These are phyloP conservation scores for Macadamia tetraphylla DNA, from an alignment of 164 flowering plant species.

Conservation along the genomic window DNA sequence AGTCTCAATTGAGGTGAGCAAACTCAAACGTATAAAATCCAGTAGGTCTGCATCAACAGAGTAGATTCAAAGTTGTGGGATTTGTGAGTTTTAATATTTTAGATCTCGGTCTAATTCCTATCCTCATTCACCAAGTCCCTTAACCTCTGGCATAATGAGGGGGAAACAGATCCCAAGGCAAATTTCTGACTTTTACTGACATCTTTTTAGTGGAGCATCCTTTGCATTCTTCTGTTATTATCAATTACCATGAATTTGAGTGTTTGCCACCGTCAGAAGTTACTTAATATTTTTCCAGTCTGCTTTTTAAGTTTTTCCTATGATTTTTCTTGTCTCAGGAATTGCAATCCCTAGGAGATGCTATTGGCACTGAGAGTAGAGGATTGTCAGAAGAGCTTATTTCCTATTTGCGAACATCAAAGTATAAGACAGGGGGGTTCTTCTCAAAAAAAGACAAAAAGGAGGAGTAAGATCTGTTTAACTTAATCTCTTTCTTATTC, in stretches of 20 bases:
- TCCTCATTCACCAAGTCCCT: too few relatives aligned
- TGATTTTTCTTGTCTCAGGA: slow-evolving; percentile 19
- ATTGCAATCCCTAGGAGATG: slow-evolving; percentile 35
- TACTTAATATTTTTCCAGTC: background rate
- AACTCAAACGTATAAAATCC: too few relatives aligned
- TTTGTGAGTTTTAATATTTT: too few relatives aligned
- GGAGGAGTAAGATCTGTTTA: slow-evolving; percentile 32
- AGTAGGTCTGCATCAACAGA: too few relatives aligned
- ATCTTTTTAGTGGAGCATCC: too few relatives aligned
- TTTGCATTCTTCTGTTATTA: background rate
- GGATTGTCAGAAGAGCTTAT: slow-evolving; percentile 41
- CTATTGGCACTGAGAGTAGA: slow-evolving; percentile 30
- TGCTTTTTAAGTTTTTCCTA: background rate
- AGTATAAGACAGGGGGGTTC: slow-evolving; percentile 28
- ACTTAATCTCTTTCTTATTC: background rate
- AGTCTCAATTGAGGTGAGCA: too few relatives aligned
- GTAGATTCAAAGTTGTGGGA: too few relatives aligned
- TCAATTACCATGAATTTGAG: background rate
- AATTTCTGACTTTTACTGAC: background rate
- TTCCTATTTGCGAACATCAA: slow-evolving; percentile 29
- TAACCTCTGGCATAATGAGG: too few relatives aligned
- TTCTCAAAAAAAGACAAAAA: slow-evolving; percentile 31
- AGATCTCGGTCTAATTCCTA: too few relatives aligned
- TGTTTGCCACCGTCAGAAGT: background rate
- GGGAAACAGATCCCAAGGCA: background rate